These are phyloP conservation scores for Gardenia jasminoides DNA, from an alignment of 257 asterid species.

Conservation along the genomic window DNA sequence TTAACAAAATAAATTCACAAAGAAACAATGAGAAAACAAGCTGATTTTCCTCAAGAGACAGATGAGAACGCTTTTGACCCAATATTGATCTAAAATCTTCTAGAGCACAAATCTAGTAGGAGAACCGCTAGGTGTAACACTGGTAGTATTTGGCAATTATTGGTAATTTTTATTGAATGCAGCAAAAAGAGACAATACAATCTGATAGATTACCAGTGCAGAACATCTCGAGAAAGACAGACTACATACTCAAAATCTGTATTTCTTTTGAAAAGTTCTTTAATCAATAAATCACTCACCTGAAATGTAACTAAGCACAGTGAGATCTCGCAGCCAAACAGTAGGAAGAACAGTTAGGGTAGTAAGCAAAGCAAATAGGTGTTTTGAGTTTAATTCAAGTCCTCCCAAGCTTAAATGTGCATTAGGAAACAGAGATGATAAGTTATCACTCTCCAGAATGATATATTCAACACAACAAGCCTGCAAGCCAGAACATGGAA, in stretches of 20 bases:
- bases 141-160: neutral
- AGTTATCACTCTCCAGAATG: slow-evolving; percentile 85
- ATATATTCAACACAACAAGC: slow-evolving; percentile 89
- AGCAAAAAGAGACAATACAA: neutral
- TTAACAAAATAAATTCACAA: neutral
- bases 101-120: neutral
- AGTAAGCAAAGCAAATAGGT: slow-evolving; percentile 67
- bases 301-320: slow-evolving; percentile 86
- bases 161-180: neutral
- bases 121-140: no score
- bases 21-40: neutral
- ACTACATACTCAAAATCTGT: neutral
- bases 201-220: neutral
- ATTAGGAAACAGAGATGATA: slow-evolving; percentile 83
- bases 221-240: neutral
- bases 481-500: slow-evolving; percentile 36
- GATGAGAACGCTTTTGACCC: neutral
- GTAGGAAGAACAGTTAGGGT: slow-evolving; percentile 89
- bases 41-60: neutral
- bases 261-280: neutral
- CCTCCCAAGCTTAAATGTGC: slow-evolving; percentile 68
- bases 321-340: slow-evolving; percentile 71
- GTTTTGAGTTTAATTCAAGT: slow-evolving; percentile 48
- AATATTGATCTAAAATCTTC: neutral
- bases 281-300: slow-evolving; percentile 44